Base-by-base conservation (phyloP, 2,329 filamentous ascomycete species). In the Xylariaceae sp. region DNA sequence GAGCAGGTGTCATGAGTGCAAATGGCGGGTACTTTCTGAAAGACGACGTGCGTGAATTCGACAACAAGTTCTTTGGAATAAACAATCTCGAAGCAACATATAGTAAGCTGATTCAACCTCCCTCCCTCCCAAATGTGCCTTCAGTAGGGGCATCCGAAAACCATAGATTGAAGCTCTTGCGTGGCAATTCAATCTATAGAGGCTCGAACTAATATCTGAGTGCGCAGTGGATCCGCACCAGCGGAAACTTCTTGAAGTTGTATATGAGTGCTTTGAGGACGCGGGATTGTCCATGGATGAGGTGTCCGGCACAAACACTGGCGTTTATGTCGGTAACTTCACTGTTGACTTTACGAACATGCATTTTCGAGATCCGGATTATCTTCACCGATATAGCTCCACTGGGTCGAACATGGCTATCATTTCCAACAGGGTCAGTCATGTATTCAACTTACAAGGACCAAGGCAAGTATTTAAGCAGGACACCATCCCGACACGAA, bases 11-110 rank as follows among this genome's bases (percentile, higher is more conserved):
- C 15, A 51, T 51, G 3, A 19, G 36, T 9, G 39, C 47, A 0
- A 18, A 21, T 0, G 63, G 63, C 0, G 63, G 61, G 2, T 63
- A 67, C 51, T 62, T 69, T n/a, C 41, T 70, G 1, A 21, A 65
- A 4, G 29, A 53, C 16, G 56, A 58, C 41, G 18, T 51, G 4
- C 36, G 52, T 1, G 15, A 18, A 15, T 53, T 58, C 19, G 53
- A 58, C 10, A 50, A 51, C n/a, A 13, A n/a, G 4, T 51, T 57
- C 42, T 42, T 56, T 48, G 37, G 26, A 3, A 43, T 58, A 2
- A 53, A 55, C 18, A 51, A 50, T 21, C 16, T 53, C 3, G 56
- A 58, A 18, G 56, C 56, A 10, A 13, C 32, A 13, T 34, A 34
- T 34, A 34, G 26, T 26, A 26, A 8, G 26, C 8, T 26, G n/a